Evolutionary conservation across 129 eudicot genomes (phyloP).

Genomic region (Artemisia argyi): DNA sequence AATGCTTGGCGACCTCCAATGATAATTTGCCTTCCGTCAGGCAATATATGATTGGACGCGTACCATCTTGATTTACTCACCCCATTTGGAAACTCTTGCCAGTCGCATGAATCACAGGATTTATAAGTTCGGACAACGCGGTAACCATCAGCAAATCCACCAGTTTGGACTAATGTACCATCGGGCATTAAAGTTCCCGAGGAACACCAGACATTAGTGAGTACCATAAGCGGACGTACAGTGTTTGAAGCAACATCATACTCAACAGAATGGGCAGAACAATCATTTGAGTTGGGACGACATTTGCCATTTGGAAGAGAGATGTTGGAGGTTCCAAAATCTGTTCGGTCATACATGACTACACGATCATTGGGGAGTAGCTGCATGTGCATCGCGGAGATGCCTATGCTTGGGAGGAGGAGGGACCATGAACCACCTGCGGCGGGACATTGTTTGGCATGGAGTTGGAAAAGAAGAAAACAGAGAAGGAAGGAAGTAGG

Average conservation of each 20-base stretch:
- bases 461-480: too few relatives aligned
- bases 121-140: not conserved
- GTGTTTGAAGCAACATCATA: not conserved
- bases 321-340: not conserved
- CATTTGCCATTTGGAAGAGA: not conserved
- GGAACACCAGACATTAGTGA: constrained; percentile 4
- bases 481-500: too few relatives aligned
- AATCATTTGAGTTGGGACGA: not conserved
- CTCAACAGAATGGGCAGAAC: not conserved
- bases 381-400: not conserved
- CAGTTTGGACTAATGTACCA: not conserved
- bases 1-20: constrained; percentile 23
- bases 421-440: not conserved
- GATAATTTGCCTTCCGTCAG: constrained; percentile 20
- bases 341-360: not conserved
- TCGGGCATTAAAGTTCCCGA: constrained; percentile 6
- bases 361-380: not conserved
- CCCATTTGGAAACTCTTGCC: not conserved
- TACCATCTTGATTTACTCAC: constrained; percentile 12
- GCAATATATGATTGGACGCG: constrained; percentile 16
- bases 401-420: not conserved
- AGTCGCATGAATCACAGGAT: not conserved
- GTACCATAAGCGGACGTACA: constrained; percentile 1
- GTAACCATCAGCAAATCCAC: constrained; percentile 3
- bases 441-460: too few relatives aligned